Evolutionary conservation across 768 basidiomycete species (phyloP), one percentile per base, ranked within the genome.

Genomic region (Termitomyces sp.): DNA sequence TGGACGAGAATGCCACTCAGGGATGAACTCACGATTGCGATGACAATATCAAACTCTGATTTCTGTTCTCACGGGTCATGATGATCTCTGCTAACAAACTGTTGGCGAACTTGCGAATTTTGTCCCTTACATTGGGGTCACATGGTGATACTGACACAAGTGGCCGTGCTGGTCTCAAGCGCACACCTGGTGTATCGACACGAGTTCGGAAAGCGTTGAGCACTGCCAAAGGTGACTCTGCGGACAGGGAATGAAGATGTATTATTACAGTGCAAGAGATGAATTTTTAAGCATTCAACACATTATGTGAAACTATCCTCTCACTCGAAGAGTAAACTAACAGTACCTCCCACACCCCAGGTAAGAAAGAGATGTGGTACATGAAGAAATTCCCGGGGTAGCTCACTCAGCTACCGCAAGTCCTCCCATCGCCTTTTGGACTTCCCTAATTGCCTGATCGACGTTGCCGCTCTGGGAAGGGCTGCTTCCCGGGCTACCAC

Each of bases 361-460:
- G 44, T 45, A 56, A 34, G 28, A 33, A 24, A 33, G 36, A 52
- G 52, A 42, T 28, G 51, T 22, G 47, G 53, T 34, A 47, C 47
- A 58, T 44, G 42, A 46, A 58, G 48, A 52, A 60, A n/a, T 46
- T 56, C 51, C 45, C 22, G 16, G 31, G 51, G 46, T n/a, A 47
- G 62, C 65, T 82, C 72, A 91, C 78, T 92, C 89, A 54, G 86
- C 86, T 58, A 88, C 85, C 52, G 82, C 77, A 65, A 92, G 78
- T 50, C 85, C 81, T 65, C 84, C 86, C 85, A 91, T 87, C 24
- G 84, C 85, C 74, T 85, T 82, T 72, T 90, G 86, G 39, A 90
- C 80, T 59, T 87, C 86, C 57, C 80, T 77, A 72, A 89, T 81
- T 42, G 76, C 77, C 59, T 77, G 83, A 65, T 81, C 86, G 50